Evolutionary conservation across 2,329 filamentous ascomycete genomes (phyloP), one percentile per base, ranked within the genome.

Genomic region (Fusarium nodosum): DNA sequence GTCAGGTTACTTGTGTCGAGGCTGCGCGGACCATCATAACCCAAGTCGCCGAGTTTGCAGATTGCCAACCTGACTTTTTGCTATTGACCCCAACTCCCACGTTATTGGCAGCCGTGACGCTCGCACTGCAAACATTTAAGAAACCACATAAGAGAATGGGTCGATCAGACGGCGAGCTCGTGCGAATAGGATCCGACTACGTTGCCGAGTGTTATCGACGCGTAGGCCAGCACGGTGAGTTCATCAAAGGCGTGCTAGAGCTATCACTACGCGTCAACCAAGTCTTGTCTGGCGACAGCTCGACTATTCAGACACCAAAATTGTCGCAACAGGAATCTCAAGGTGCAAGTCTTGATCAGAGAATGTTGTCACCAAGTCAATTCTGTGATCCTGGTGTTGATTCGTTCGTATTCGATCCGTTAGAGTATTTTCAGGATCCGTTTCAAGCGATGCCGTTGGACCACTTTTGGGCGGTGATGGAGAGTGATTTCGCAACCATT

Each of bases 381-480:
- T 56, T 60, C 4, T 31, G 57, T 7, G 51, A 56, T 22, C 4
- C 46, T 1, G 45, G 39, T n/a, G 26, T 52, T 9, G 57, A 68
- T 13, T 16, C 61, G 2, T 62, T 69, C 20, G 45, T 57, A 0
- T 62, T 72, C 46, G 63, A 60, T 28, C 44, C 70, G 30, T 60
- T 51, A n/a, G 69, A 72, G 26, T 53, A 68, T 16, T 63, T 72
- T 9, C 70, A 71, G 13, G 69, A 72, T 31, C 70, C 70, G 12
- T 72, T 72, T n/a, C 69, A 72, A n/a, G 69, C 71, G 1, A 60
- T 72, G 57, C 70, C 70, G 5, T 28, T 72, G 20, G 70, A 72
- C n/a, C 69, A 72, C 18, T 72, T 72, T 39, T 72, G 70, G 70
- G 70, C 69, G n/a, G 69, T 72, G 12, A 72, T 72, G 65, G 70